phyloP scores from a whole-genome alignment of 805 yeast species.

The Sugiyamaella valdiviana region DNA sequence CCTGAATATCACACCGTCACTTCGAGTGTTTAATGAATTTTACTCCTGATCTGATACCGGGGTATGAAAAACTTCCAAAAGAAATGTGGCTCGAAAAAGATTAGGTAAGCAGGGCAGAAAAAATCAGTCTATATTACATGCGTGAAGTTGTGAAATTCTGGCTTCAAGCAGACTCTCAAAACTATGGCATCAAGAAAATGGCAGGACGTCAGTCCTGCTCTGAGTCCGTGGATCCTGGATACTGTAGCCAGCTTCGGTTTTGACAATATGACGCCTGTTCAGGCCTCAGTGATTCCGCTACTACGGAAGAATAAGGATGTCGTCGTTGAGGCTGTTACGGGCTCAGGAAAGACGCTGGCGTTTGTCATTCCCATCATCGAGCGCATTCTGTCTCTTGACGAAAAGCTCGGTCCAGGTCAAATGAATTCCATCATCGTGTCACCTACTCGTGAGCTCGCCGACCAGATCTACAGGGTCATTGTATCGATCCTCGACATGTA shows the following conservation, averaged over 20 bases:
- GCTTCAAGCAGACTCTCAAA: neutral
- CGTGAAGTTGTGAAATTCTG: neutral
- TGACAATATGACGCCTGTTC: conserved; percentile 89
- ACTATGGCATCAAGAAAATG: conserved; percentile 47
- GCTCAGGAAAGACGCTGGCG: conserved; percentile 96
- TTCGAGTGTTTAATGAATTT: no score
- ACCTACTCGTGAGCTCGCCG: conserved; percentile 54
- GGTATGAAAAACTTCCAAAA: no score
- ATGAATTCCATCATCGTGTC: conserved; percentile 62
- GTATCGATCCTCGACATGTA: conserved; percentile 47
- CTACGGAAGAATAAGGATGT: conserved; percentile 84
- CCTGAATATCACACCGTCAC: no score
- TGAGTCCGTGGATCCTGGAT: conserved; percentile 65
- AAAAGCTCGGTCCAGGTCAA: conserved; percentile 23
- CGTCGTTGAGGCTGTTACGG: conserved; percentile 95
- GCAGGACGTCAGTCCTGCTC: conserved; percentile 46
- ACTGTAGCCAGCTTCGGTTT: conserved; percentile 74
- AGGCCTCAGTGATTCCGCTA: conserved; percentile 88
- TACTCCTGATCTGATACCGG: no score
- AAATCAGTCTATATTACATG: no score
- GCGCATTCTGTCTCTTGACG: conserved; percentile 40
- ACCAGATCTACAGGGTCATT: conserved; percentile 58
- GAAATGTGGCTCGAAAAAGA: no score
- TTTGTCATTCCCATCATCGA: conserved; percentile 79
- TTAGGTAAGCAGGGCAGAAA: no score